Base-by-base conservation (phyloP, 768 basidiomycete genomes). In the Naganishia kalamii region DNA sequence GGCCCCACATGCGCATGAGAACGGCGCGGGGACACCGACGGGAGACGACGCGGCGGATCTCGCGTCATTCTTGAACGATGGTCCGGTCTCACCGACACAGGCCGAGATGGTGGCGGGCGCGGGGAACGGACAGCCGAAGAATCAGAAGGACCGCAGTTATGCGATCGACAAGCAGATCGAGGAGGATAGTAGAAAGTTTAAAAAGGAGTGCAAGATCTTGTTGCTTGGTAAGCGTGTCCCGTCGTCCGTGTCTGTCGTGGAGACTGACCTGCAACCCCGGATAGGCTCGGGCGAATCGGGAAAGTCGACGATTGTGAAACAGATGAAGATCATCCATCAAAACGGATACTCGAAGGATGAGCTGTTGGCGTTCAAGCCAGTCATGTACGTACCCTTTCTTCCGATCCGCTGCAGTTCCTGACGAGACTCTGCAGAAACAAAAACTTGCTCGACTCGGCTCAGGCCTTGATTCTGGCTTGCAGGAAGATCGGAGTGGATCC, bases 271-370 rank as follows among this genome's bases (percentile, higher is more conserved):
- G n/a, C n/a, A n/a, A n/a, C n/a, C n/a, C 62, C 32, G 10, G 17
- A 21, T 70, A 93, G 92, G 93, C 62, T 92, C 92, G 15, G 91
- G 93, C 71, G 92, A 94, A 81, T 90, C 88, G 0, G 94, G 93
- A 6, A 97, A 97, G 80, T 87, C 86, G 4, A 98, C 93, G 0
- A 91, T 98, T 69, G 92, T 96, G 37, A 97, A 98, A 76, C 93
- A 98, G 78, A 96, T 98, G 92, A 96, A 94, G 83, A 93, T 97
- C 65, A 92, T 97, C 52, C 89, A 98, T 77, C 89, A 94, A 77
- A 86, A 87, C 67, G 93, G 93, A 13, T 98, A 92, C 79, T 84
- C 86, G 2, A 78, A 79, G 8, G 84, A 87, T 0, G 92, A 96
- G 76, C 84, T 91, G 29, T 81, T 86, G 66, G 82, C 85, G 3